phyloP scores from a whole-genome alignment of 257 asterid genomes.

The Parsonsia alboflavescens region DNA sequence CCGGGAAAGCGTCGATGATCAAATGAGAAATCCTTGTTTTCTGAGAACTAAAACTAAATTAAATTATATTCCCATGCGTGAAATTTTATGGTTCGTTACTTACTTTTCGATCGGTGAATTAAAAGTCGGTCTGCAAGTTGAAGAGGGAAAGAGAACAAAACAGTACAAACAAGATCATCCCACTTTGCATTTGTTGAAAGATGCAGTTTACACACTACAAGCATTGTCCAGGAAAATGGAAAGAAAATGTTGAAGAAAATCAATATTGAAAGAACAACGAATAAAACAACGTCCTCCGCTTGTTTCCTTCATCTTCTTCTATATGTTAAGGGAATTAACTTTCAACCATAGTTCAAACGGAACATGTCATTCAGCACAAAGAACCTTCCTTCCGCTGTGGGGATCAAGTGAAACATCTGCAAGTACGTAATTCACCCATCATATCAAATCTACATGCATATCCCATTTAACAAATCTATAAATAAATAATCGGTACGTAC shows the following conservation, averaged over 20 bases:
- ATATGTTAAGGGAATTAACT: neutral
- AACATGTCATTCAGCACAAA: conserved; percentile 58
- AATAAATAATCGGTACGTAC: conserved; percentile 4
- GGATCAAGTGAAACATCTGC: conserved; percentile 65
- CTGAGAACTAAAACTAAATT: no score
- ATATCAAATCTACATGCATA: neutral
- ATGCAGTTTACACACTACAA: neutral
- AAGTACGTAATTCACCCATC: neutral
- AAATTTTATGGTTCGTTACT: no score
- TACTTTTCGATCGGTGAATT: no score
- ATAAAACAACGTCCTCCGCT: neutral
- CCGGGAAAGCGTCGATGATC: no score
- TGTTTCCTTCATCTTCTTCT: neutral
- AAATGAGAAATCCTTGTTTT: no score
- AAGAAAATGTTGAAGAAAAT: neutral
- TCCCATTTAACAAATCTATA: neutral
- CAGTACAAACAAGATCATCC: no score
- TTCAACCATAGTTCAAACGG: conserved; percentile 47
- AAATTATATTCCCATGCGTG: no score
- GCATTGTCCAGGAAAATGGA: neutral
- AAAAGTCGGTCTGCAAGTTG: no score
- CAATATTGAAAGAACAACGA: neutral
- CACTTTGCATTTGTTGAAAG: neutral
- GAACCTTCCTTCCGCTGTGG: conserved; percentile 39
- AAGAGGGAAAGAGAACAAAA: no score